Conservation (phyloP, 306 rosid genomes). For the Ziziphus jujuba region DNA sequence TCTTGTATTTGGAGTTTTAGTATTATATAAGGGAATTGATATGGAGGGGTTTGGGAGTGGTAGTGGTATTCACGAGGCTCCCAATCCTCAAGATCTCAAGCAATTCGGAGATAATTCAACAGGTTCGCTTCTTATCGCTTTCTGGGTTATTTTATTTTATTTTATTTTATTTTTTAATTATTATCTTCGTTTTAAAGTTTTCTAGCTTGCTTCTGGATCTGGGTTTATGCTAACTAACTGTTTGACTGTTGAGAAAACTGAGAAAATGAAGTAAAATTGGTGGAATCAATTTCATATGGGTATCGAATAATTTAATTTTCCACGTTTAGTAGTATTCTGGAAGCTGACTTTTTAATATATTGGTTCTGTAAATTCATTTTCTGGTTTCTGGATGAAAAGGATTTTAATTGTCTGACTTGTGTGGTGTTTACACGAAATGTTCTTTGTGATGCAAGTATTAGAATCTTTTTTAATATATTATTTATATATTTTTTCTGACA, state of each 20-base stretch:
- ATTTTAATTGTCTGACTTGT: not conserved
- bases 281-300: not conserved
- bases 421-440: not conserved
- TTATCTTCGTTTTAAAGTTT: not conserved
- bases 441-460: not conserved
- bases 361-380: not conserved
- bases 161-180: not conserved
- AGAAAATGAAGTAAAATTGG: not conserved
- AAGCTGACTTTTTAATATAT: not conserved
- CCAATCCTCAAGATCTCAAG: slow-evolving; percentile 52
- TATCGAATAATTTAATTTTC: not conserved
- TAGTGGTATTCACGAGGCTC: slow-evolving; percentile 54
- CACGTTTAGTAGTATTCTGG: not conserved
- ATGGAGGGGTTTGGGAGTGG: slow-evolving; percentile 83
- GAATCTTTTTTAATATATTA: not conserved
- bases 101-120: slow-evolving; percentile 54
- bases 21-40: slow-evolving; percentile 23
- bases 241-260: slow-evolving; percentile 5
- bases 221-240: slow-evolving; percentile 5
- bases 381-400: not conserved
- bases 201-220: slow-evolving; percentile 17
- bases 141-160: no score
- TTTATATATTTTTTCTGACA: not conserved
- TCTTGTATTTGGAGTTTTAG: not conserved
- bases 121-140: slow-evolving; percentile 45